Base-by-base conservation (phyloP, 257 asterid species). In the Solanum bulbocastanum region DNA sequence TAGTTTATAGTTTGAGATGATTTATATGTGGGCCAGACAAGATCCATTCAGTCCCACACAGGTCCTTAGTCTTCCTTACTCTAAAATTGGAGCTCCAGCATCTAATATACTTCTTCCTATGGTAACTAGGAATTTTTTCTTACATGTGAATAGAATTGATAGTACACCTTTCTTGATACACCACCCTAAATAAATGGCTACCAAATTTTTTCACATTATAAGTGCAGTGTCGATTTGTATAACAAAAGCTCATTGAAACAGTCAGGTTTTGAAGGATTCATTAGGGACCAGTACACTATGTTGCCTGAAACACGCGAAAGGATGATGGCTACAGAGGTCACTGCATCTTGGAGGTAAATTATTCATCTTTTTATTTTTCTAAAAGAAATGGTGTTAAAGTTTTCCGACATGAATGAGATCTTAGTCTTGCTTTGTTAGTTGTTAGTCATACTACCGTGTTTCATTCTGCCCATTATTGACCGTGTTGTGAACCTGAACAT, bases 221-320 rank as follows among this genome's bases (percentile, higher is more conserved):
- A 27, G 18, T 22, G n/a, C 56, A 69, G 23, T 49, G 27, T 52
- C 65, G 10, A 58, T 23, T 20, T 44, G 72, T 30, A 16, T 14
- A 20, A 88, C 79, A 58, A 60, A 40, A 14, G 65, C 60, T 25
- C 33, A 32, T 25, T 86, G 60, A 86, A 66, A 87, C 97, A 97
- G 99, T 97, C 99, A 42, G 99, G 99, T 76, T 97, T 97, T 93
- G 98, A 97, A 94, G 96, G 98, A 87, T 97, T 97, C 89, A 86
- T 97, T 87, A 91, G 98, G 91, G 99, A 96, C 91, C 91, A 91
- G 91, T 92, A 94, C 87, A 97, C 99, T 33, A 92, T 96, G 68
- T 92, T 97, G 94, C 99, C 99, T 83, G 99, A 97, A 85, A 96
- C 99, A 87, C 90, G 90, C 75, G 99, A 97, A 92, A 94, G 99